Evolutionary conservation across 2,329 filamentous ascomycete species (phyloP), one percentile per base, ranked within the genome.

Genomic region (Apiospora saccharicola): DNA sequence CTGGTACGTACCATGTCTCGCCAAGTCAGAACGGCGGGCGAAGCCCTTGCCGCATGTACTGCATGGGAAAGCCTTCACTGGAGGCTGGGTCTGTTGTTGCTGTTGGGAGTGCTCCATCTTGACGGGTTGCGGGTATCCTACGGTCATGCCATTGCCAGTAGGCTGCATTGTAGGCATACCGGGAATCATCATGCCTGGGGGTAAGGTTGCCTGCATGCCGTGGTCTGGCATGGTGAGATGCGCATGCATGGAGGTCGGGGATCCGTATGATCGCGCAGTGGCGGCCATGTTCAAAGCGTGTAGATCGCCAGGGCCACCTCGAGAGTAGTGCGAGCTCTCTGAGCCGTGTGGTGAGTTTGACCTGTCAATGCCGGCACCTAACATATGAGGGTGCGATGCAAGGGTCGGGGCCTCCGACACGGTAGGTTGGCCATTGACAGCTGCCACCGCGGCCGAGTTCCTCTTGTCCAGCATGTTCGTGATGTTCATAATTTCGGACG

Each of bases 1-100:
- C n/a, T 19, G 37, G 22, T 30, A 47, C 92, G 82, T 90, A 98
- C 96, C 96, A 84, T 99, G 96, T 78, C 96, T 90, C 75, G 95
- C 94, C 70, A 98, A 90, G 84, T 99, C 96, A 83, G 96, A 98
- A 76, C 96, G 90, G 79, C 96, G 88, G 70, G 96, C 96, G 81
- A 99, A 99, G 34, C 93, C 93, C 83, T 98, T 98, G 72, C 89
- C 89, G 82, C 96, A 99, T 4, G 93, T 96, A 75, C 91, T 93
- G 84, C 96, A 99, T 30, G 94, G 92, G 80, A 96, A 98, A 1
- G 94, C 91, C 84, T 98, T 90, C 14, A 82, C 78, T 1, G 86
- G 83, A 24, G 82, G 67, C 24, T 68, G 67, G 14, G 41, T 19
- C 67, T 68, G 67, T 4, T 68, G 67, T 37, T 79, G 80, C 70